Conservation (phyloP, 2,329 filamentous ascomycete species). For the Aspergillus ustus region DNA sequence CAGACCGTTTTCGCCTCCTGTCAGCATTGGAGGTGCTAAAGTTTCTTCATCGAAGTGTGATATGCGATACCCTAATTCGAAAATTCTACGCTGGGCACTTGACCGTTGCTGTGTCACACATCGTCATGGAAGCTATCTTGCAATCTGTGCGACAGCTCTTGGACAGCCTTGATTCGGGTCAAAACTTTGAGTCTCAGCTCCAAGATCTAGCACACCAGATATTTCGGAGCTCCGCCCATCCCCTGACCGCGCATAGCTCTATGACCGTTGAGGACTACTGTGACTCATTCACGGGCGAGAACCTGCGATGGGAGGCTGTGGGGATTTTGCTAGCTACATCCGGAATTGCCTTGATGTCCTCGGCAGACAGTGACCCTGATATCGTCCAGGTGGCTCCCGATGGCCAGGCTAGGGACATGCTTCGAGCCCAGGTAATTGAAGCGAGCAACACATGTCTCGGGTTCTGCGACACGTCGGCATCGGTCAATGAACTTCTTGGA, state of each 20-base stretch:
- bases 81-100: constrained; percentile 30
- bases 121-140: constrained; percentile 32
- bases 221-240: constrained; percentile 37
- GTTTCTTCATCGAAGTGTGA: constrained; percentile 33
- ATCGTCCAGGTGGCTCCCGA: constrained; percentile 28
- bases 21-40: constrained; percentile 36
- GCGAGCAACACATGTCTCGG: constrained; percentile 39
- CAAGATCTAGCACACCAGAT: constrained; percentile 33
- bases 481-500: constrained; percentile 39
- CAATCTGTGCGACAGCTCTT: constrained; percentile 33
- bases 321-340: constrained; percentile 46
- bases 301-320: constrained; percentile 48
- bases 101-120: constrained; percentile 30
- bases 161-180: constrained; percentile 25
- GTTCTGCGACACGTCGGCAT: constrained; percentile 39
- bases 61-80: constrained; percentile 33
- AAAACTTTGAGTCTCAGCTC: constrained; percentile 32
- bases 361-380: constrained; percentile 37
- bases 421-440: constrained; percentile 37
- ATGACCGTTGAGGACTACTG: constrained; percentile 41
- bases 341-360: constrained; percentile 40
- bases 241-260: constrained; percentile 28
- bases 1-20: constrained; percentile 35
- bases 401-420: constrained; percentile 31
- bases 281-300: constrained; percentile 33